Evolutionary conservation across 1,284 basidiomycete species (phyloP).

Genomic region (Cryptococcus hybrid): DNA sequence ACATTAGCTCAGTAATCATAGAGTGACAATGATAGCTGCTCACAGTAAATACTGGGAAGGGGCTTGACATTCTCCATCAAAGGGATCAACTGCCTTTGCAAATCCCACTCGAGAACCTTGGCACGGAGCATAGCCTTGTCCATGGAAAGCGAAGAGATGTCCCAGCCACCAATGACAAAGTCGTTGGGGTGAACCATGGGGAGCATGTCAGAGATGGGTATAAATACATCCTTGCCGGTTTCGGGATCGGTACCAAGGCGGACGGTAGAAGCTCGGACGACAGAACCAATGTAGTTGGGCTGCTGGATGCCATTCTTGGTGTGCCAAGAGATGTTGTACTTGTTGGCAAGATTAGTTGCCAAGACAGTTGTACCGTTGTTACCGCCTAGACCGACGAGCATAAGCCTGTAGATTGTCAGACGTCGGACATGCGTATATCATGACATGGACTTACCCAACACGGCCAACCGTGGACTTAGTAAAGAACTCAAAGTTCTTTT

Average conservation of each 20-base stretch:
- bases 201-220: constrained; percentile 89
- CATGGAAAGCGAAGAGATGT: constrained; percentile 81
- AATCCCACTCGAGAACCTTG: constrained; percentile 92
- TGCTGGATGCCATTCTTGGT: constrained; percentile 90
- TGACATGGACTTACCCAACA: constrained; percentile 70
- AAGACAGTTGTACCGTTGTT: constrained; percentile 97
- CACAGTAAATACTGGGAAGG: constrained; percentile 87
- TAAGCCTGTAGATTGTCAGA: constrained; percentile 60
- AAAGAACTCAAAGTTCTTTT: constrained; percentile 83
- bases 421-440: background rate
- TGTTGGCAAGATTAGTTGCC: constrained; percentile 95
- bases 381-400: constrained; percentile 96
- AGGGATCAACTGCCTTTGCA: constrained; percentile 91
- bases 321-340: constrained; percentile 90
- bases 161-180: constrained; percentile 97
- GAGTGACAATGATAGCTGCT: constrained; percentile 3
- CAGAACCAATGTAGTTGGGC: constrained; percentile 94
- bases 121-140: constrained; percentile 94
- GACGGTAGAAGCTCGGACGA: constrained; percentile 89
- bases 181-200: constrained; percentile 99
- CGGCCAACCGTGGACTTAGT: constrained; percentile 83
- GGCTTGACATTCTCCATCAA: constrained; percentile 81
- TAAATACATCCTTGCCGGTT: constrained; percentile 87
- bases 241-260: constrained; percentile 80
- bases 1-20: background rate